Evolutionary conservation across 2,329 filamentous ascomycete species (phyloP), one percentile per base, ranked within the genome.

Genomic region (Alternaria rosae): DNA sequence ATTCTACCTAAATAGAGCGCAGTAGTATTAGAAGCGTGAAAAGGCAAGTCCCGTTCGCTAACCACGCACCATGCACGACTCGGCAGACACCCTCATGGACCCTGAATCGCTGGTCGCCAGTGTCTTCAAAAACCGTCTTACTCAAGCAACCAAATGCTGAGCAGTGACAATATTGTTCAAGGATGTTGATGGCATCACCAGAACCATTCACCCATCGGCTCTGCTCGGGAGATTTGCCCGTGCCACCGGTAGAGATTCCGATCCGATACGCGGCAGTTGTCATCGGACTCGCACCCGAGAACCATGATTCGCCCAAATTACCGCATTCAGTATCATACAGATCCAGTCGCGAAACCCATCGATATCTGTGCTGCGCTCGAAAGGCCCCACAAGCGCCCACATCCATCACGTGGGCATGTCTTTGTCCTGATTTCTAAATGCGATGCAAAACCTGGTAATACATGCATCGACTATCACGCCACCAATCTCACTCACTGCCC

Each of bases 291-390:
- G 45, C 30, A 45, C 17, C 58, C 58, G 47, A 20, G 45, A 32
- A 9, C 47, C 30, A 53, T 51, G 35, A 57, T 41, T 57, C 58
- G 58, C 58, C 20, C 54, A n/a, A 25, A 61, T 57, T 61, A 25
- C 54, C 30, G 23, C 48, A 45, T 57, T 32, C 35, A 26, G 58
- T 26, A 45, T 43, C 44, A 43, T 15, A 43, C 20, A 25, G 28
- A 32, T 35, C 47, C 32, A 51, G 20, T 38, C 21, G 20, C 28
- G 20, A 51, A 51, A 51, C 28, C 47, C 47, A 23, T 25, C 28
- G 30, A 35, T 28, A n/a, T 51, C 28, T 51, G 28, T 32, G 47
- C 47, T 21, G 28, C 47, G 47, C 47, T 32, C 23, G 13, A 25
- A 10, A 38, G 28, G 47, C 47, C 30, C 47, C 47, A 51, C 47